Evolutionary conservation across 768 basidiomycete species (phyloP).

Genomic region (Cystofilobasidium macerans): DNA sequence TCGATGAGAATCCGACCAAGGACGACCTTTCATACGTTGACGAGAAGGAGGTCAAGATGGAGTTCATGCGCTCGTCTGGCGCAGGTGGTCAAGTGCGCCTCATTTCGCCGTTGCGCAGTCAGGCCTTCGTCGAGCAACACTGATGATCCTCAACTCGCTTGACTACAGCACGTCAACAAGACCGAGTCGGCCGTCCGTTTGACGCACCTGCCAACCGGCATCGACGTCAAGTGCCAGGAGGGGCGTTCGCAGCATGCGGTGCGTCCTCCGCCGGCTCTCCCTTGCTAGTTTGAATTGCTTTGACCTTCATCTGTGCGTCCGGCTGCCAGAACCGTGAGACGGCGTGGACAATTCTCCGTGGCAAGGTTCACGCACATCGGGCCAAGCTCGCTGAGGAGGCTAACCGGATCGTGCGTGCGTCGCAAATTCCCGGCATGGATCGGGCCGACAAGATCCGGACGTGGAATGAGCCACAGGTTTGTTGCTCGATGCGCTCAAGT

Average conservation of each 20-base stretch:
- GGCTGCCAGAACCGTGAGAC: slow-evolving; percentile 66
- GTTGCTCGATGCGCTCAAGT: background rate
- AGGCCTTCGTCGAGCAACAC: too few relatives aligned
- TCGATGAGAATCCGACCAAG: slow-evolving; percentile 51
- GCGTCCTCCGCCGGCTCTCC: too few relatives aligned
- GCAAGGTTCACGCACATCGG: slow-evolving; percentile 72
- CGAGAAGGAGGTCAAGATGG: slow-evolving; percentile 67
- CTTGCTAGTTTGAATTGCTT: slow-evolving; percentile 3
- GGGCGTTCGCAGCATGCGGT: slow-evolving; percentile 93
- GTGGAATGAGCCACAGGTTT: slow-evolving; percentile 73
- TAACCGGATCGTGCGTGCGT: slow-evolving; percentile 57
- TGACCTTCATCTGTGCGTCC: background rate
- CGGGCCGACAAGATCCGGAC: slow-evolving; percentile 91
- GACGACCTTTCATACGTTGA: slow-evolving; percentile 61
- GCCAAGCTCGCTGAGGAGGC: slow-evolving; percentile 58
- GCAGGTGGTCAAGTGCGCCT: slow-evolving; percentile 78
- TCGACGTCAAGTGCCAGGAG: slow-evolving; percentile 96
- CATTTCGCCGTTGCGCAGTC: background rate
- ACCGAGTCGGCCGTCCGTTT: slow-evolving; percentile 95
- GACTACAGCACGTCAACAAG: slow-evolving; percentile 80
- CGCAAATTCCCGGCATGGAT: slow-evolving; percentile 68
- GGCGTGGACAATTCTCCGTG: slow-evolving; percentile 79
- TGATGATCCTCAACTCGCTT: background rate
- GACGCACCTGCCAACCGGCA: slow-evolving; percentile 82
- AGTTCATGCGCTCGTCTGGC: slow-evolving; percentile 93